Conservation (phyloP, 371 early-diverging fungal species). For the Blastocladiella emersonii region DNA sequence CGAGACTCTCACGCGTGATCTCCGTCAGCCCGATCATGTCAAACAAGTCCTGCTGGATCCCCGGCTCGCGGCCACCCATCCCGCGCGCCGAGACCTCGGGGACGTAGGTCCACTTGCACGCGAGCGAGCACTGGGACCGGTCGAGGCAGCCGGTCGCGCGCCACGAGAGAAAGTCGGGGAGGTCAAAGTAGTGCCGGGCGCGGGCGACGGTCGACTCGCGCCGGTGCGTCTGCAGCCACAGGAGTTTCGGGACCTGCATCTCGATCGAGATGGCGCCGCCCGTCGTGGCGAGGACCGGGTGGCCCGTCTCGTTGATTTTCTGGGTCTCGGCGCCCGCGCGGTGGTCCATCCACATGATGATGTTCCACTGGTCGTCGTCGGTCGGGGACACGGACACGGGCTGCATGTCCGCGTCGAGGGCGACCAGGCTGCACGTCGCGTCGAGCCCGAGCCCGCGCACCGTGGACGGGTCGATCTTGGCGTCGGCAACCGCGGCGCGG, state of each 20-base stretch:
- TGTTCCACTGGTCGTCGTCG: slow-evolving; percentile 29
- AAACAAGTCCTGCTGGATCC: slow-evolving; percentile 47
- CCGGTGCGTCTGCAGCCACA: slow-evolving; percentile 50
- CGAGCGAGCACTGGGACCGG: slow-evolving; percentile 47
- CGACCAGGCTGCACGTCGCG: slow-evolving; percentile 59
- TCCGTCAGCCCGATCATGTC: slow-evolving; percentile 36
- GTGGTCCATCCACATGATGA: slow-evolving; percentile 68
- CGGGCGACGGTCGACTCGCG: slow-evolving; percentile 28
- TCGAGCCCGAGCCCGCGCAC: slow-evolving; percentile 59
- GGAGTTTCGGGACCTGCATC: slow-evolving; percentile 59
- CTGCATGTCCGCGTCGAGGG: slow-evolving; percentile 24
- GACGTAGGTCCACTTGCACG: slow-evolving; percentile 54
- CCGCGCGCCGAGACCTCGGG: slow-evolving; percentile 11
- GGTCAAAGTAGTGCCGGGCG: slow-evolving; percentile 47
- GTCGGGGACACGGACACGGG: slow-evolving; percentile 34
- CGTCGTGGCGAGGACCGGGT: slow-evolving; percentile 39
- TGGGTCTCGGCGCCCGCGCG: slow-evolving; percentile 48
- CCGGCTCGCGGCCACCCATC: slow-evolving; percentile 11
- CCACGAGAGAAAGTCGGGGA: slow-evolving; percentile 57
- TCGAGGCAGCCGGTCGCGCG: slow-evolving; percentile 38
- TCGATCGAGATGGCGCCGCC: slow-evolving; percentile 54
- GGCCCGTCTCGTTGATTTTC: slow-evolving; percentile 41
- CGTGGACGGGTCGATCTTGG: slow-evolving; percentile 1
- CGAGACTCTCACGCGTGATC: too few relatives aligned
- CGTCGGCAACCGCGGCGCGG: slow-evolving; percentile 10